Conservation (phyloP, 106 monocot genomes). For the Dendrobium huoshanense region DNA sequence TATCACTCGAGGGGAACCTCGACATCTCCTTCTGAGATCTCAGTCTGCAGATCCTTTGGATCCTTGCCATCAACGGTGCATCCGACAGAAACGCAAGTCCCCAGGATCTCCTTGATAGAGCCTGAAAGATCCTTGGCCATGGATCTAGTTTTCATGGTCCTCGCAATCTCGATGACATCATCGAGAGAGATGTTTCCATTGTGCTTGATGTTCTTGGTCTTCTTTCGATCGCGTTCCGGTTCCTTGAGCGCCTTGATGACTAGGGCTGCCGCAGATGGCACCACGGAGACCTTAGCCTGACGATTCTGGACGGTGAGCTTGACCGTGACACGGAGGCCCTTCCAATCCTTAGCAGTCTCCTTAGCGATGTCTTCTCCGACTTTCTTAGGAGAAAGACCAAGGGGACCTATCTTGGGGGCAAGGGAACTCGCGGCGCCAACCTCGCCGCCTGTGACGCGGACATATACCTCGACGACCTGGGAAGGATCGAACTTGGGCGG, state of each 20-base stretch:
- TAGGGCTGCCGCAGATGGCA: conserved; percentile 57
- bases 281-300: conserved; percentile 61
- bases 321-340: conserved; percentile 69
- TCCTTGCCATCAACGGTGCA: conserved; percentile 69
- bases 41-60: conserved; percentile 55
- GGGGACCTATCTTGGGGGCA: conserved; percentile 56
- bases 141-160: conserved; percentile 43
- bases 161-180: conserved; percentile 57
- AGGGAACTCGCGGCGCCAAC: conserved; percentile 60
- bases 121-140: conserved; percentile 61
- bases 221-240: conserved; percentile 61
- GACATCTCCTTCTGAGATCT: conserved; percentile 36
- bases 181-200: conserved; percentile 55
- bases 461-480: conserved; percentile 59
- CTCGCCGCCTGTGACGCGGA: conserved; percentile 64
- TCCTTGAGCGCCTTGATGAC: conserved; percentile 69
- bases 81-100: conserved; percentile 60
- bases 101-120: conserved; percentile 58
- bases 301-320: conserved; percentile 70
- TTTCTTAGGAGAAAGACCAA: conserved; percentile 64
- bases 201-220: conserved; percentile 66
- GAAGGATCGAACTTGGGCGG: conserved; percentile 59
- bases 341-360: conserved; percentile 67
- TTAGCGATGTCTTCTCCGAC: conserved; percentile 71
- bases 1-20: conserved; percentile 29